A percentile compares a stretch with the other conserved stretches of the same genome.
These are phyloP conservation scores for Thalassiosira livingstoniorum DNA, from an alignment of 352 stramenopile genomes.

Conservation along the genomic window DNA sequence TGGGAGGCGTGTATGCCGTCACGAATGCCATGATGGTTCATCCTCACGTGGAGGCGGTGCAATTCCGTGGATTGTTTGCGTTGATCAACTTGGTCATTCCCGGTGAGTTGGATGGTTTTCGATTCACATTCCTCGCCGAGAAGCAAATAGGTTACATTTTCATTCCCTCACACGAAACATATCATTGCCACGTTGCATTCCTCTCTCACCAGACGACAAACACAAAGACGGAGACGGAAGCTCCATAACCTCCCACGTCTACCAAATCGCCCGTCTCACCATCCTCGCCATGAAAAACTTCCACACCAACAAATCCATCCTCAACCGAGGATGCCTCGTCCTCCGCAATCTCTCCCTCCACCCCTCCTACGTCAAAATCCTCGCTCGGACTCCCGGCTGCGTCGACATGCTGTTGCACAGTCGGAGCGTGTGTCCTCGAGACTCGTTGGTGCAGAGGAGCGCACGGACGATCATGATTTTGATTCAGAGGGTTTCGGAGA, in stretches of 20 bases:
- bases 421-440: conserved; percentile 29
- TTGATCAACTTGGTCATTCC: conserved; percentile 76
- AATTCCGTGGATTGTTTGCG: conserved; percentile 75
- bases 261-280: conserved; percentile 51
- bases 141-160: no score
- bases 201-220: not conserved
- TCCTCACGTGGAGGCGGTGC: conserved; percentile 62
- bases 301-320: conserved; percentile 46
- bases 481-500: conserved; percentile 37
- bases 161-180: not conserved
- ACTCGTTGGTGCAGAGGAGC: conserved; percentile 40
- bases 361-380: conserved; percentile 30
- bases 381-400: conserved; percentile 38
- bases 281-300: conserved; percentile 62
- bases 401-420: conserved; percentile 47
- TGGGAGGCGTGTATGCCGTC: conserved; percentile 64
- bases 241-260: conserved; percentile 44
- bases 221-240: conserved; percentile 24
- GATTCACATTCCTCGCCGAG: not conserved
- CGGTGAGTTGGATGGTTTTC: conserved; percentile 20
- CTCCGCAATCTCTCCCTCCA: conserved; percentile 66
- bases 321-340: conserved; percentile 65
- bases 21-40: conserved; percentile 72
- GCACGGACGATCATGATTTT: conserved; percentile 47
- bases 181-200: conserved; percentile 5